These are phyloP conservation scores for Claviceps arundinis DNA, from an alignment of 2,329 filamentous ascomycete genomes.

Conservation along the genomic window DNA sequence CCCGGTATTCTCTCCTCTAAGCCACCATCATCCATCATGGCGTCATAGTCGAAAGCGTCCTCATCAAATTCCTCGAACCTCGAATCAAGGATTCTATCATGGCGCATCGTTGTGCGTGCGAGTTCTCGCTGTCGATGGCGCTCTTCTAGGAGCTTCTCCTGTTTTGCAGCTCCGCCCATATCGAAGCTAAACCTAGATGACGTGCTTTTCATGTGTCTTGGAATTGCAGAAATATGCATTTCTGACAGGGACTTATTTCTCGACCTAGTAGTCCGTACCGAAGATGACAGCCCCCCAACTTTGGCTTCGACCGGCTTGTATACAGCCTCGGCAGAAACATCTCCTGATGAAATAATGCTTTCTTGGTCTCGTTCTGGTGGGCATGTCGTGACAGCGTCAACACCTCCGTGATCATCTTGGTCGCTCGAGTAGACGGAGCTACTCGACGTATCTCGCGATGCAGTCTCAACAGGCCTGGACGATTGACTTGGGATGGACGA, in stretches of 20 bases:
- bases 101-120: slow-evolving; percentile 37
- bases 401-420: background rate
- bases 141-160: slow-evolving; percentile 59
- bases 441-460: background rate
- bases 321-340: background rate
- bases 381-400: too few relatives aligned
- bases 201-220: slow-evolving; percentile 59
- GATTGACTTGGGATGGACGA: background rate
- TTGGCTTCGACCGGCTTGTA: background rate
- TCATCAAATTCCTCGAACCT: slow-evolving; percentile 50
- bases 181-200: slow-evolving; percentile 75
- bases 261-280: slow-evolving; percentile 27
- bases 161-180: slow-evolving; percentile 55
- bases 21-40: slow-evolving; percentile 51
- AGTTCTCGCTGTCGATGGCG: slow-evolving; percentile 54
- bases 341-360: background rate
- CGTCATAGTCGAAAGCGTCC: slow-evolving; percentile 46
- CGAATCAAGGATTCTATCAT: slow-evolving; percentile 31
- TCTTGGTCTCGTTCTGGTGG: background rate
- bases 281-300: slow-evolving; percentile 6
- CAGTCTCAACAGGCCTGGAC: background rate
- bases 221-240: slow-evolving; percentile 36
- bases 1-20: slow-evolving; percentile 55
- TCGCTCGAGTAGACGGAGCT: background rate
- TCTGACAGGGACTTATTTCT: slow-evolving; percentile 40